Base-by-base conservation (phyloP, 2,329 filamentous ascomycete genomes). In the Pyrenochaeta sp. region DNA sequence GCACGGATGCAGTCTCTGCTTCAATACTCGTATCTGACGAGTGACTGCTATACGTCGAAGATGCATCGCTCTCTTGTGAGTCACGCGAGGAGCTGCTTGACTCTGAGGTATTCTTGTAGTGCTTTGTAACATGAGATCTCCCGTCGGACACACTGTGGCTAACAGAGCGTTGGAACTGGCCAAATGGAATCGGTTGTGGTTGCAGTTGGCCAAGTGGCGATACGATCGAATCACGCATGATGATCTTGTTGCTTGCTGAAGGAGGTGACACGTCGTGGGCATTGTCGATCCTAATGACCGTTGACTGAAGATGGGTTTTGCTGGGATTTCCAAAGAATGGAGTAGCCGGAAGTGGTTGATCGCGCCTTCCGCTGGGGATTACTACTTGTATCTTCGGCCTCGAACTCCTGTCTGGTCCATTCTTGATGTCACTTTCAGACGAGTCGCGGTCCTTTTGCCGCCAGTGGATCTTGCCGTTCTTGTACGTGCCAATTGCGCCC, bases 381-480 rank as follows among this genome's bases (percentile, higher is more conserved):
- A 77, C 65, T 22, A 78, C 72, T 59, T 77, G 72, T 52, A 78
- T 78, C 59, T 65, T 69, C 19, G 73, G 73, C 54, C 66, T 72
- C 28, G 66, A 64, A 49, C 44, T 62, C 52, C 58, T 71, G 34
- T 64, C 54, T 45, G 56, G 55, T 15, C 44, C 57, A 45, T 59
- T 60, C 24, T 59, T 61, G 45, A 30, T 46, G 30, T 58, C 44
- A 47, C 44, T 52, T 53, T 54, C 40, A 45, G 37, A 50, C 24
- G 49, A 25, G 32, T 40, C 30, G 45, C 39, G 39, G 47, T 68
- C 58, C 49, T 61, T 66, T 28, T 64, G 54, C 34, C 70, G 77
- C 79, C 80, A 82, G 50, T 79, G 72, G 28, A 79, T 75, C 36
- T 75, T 74, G 5, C 80, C 81, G 63, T 82, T 71, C 50, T 77